Base-by-base conservation (phyloP, 176 grass and related monocot genomes). In the Ensete ventricosum region DNA sequence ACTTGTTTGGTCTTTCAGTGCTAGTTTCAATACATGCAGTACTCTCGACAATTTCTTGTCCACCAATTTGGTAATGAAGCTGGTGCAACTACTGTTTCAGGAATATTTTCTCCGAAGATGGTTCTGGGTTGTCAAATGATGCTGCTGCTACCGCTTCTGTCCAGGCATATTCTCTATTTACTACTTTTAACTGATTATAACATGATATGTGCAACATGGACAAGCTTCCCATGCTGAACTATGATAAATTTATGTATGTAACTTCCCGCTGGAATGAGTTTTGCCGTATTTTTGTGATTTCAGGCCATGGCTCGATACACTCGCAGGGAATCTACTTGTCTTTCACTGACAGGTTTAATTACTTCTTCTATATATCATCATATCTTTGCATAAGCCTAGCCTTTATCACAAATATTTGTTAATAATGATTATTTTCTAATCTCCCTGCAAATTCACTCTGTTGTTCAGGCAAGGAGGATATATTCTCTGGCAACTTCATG, bases 301-400 rank as follows among this genome's bases (percentile, higher is more conserved):
- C 72, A 94, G 91, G 91, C 95, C 63, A 83, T 99, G 91, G 91
- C 95, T 69, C 89, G 91, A 83, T 94, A 99, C 72, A 86, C 79
- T 13, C 91, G 88, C 54, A 89, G 88, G 78, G 95, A 99, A 79
- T 88, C 82, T 78, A 94, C 95, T 25, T 91, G 91, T 62, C 83
- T 99, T 77, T 94, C 88, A 75, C 72, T 94, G 78, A 94, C 91
- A 48, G 88, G 95, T 94, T 79, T 54, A 53, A 55, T 80, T 81
- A 62, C 82, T 9, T 65, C 16, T 75, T 69, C 79, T 87, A 71
- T 73, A 55, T 53, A 50, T 1, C 80, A 21, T 50, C 20, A 50
- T 24, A 22, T 27, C 62, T 64, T 53, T 20, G 67, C 29, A n/a
- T 48, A 55, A 20, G 67, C 34, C 5, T 43, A 43, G 34, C 4